Evolutionary conservation across 371 early-diverging fungal species (phyloP), one percentile per base, ranked within the genome.

Genomic region (Lichtheimia ornata): DNA sequence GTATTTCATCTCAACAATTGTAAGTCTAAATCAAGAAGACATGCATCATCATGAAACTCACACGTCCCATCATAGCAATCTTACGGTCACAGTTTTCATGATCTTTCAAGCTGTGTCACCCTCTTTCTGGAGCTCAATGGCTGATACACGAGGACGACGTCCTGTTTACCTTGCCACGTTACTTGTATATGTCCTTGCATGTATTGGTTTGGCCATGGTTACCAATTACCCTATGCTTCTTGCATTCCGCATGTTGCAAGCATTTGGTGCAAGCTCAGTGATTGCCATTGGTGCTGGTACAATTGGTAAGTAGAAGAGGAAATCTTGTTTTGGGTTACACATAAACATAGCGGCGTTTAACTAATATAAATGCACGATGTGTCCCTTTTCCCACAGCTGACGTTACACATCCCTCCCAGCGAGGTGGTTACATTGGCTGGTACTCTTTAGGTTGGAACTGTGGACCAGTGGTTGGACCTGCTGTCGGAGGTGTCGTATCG

Each of bases 201-300:
- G 85, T 51, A 62, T 86, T 17, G 86, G 87, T 13, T 71, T 84
- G 4, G 88, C 88, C 15, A 58, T 84, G 45, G 69, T 86, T 3
- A 64, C 63, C 25, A 79, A 65, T 30, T 79, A 84, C 58, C 58
- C 69, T 15, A 65, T 75, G 20, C 72, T 91, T 40, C 71, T 89
- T 28, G 70, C 71, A 9, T 76, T 85, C 58, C 86, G 91, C 2
- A 76, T 86, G 59, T 62, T 89, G 18, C 91, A 91, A 64, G 81
- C 88, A 1, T 78, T 84, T 41, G 89, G 91, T 1, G 73, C 86
- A 4, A 83, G 85, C 24, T 86, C 91, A 1, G 86, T 85, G 1
- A 76, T 88, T 30, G 79, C 88, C 2, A 82, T 89, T 2, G 89
- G 91, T 5, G 87, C 88, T 5, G 89, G 90, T 0, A 79, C 85